These are phyloP conservation scores for Podaxis pistillaris DNA, from an alignment of 768 basidiomycete genomes.

Conservation along the genomic window DNA sequence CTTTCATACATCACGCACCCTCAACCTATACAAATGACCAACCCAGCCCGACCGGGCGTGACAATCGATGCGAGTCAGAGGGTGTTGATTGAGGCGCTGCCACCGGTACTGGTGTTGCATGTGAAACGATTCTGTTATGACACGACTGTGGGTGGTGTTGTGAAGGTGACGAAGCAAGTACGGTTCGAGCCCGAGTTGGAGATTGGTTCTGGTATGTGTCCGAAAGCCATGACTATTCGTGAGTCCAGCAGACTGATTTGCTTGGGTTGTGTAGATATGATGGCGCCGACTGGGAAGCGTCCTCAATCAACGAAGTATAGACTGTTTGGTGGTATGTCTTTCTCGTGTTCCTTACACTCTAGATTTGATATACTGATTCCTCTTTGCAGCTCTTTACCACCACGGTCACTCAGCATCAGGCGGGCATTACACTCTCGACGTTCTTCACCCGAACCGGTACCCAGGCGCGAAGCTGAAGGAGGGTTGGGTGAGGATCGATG, in stretches of 20 bases:
- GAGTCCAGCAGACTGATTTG: background rate
- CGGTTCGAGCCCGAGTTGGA: constrained; percentile 76
- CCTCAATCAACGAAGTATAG: constrained; percentile 60
- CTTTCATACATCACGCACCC: constrained; percentile 75
- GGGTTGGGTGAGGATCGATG: constrained; percentile 92
- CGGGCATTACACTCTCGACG: constrained; percentile 94
- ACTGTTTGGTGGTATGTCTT: constrained; percentile 73
- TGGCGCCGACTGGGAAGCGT: constrained; percentile 50
- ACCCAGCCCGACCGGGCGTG: constrained; percentile 51
- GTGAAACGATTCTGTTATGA: constrained; percentile 93
- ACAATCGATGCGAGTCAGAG: constrained; percentile 67
- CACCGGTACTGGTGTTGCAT: constrained; percentile 83
- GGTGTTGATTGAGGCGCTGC: constrained; percentile 74
- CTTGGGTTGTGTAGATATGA: constrained; percentile 44
- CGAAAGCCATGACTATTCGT: background rate
- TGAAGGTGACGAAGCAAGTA: constrained; percentile 84
- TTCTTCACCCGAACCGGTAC: constrained; percentile 71
- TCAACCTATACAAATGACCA: constrained; percentile 74
- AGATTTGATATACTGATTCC: background rate
- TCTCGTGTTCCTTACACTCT: background rate
- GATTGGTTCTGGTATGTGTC: constrained; percentile 58
- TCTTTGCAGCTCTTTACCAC: constrained; percentile 76
- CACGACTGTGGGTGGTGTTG: constrained; percentile 66
- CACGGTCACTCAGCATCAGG: constrained; percentile 89
- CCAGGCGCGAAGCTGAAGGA: constrained; percentile 47